Evolutionary conservation across 306 rosid genomes (phyloP).

Genomic region (Sophora flavescens): DNA sequence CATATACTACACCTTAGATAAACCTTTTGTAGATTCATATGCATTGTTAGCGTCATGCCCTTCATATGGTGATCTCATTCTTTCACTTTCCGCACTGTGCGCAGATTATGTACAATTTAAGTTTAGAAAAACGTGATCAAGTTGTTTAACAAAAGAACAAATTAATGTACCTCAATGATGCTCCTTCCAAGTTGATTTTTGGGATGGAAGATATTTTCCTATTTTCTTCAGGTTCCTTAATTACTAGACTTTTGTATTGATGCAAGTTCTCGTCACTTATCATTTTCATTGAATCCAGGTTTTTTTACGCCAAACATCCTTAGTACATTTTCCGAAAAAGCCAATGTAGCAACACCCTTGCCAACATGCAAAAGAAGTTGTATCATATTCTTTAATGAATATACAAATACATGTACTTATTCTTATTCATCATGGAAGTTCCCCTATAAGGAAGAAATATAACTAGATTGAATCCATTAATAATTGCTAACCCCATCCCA

Average conservation of each 20-base stretch:
- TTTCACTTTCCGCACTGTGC: constrained; percentile 31
- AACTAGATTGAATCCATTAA: background rate
- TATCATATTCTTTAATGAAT: constrained; percentile 10
- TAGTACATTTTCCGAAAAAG: constrained; percentile 18
- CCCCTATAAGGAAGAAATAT: background rate
- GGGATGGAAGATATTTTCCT: constrained; percentile 26
- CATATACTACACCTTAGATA: background rate
- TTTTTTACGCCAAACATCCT: background rate
- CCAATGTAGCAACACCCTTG: constrained; percentile 34
- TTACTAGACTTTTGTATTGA: background rate
- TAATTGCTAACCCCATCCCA: background rate
- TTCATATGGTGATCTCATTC: constrained; percentile 35
- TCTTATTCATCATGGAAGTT: constrained; percentile 23
- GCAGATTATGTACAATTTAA: constrained; percentile 14
- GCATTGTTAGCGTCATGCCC: constrained; percentile 36
- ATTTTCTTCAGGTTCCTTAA: constrained; percentile 26
- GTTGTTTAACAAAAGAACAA: background rate
- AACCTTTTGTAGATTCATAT: background rate
- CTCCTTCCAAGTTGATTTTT: constrained; percentile 17
- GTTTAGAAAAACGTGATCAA: constrained; percentile 19
- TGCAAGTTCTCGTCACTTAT: constrained; percentile 26
- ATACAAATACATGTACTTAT: constrained; percentile 10
- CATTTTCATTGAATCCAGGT: constrained; percentile 17
- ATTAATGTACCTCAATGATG: constrained; percentile 38
- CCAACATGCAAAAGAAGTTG: constrained; percentile 30